A percentile compares a stretch with the other conserved stretches of the same genome.
phyloP scores from a whole-genome alignment of 768 basidiomycete genomes.

The Tubosaeta brunneosetosa region DNA sequence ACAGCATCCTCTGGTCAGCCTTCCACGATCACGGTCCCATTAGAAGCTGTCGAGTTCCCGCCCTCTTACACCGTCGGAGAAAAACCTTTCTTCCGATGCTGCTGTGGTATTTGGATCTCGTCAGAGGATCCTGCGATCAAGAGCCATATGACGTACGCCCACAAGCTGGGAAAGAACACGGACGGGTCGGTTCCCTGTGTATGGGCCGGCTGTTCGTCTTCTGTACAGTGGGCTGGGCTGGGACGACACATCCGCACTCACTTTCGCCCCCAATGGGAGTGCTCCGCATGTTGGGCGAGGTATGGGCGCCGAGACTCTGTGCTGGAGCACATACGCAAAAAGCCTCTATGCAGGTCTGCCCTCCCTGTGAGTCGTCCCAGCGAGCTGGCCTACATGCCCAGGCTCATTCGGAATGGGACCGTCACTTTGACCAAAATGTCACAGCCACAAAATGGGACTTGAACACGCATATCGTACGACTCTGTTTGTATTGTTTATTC shows the following conservation, averaged over 20 bases:
- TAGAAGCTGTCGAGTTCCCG: constrained; percentile 8
- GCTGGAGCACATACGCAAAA: constrained; percentile 1
- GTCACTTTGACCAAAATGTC: constrained; percentile 19
- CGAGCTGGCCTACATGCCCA: constrained; percentile 6
- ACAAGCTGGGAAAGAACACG: not conserved
- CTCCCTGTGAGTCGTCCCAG: constrained; percentile 13
- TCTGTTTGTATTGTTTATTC: not conserved
- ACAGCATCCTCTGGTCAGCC: not conserved
- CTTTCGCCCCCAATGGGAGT: constrained; percentile 13
- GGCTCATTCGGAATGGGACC: constrained; percentile 1
- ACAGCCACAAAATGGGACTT: not conserved
- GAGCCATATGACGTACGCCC: constrained; percentile 9
- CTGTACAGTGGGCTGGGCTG: constrained; percentile 4
- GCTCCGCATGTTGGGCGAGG: constrained; percentile 11
- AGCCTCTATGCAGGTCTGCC: not conserved
- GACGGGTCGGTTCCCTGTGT: not conserved
- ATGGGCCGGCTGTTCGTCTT: constrained; percentile 12
- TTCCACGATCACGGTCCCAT: constrained; percentile 4
- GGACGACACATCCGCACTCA: constrained; percentile 17
- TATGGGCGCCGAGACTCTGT: constrained; percentile 20
- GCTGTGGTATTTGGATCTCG: constrained; percentile 19
- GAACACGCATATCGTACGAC: constrained; percentile 1
- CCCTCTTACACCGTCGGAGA: not conserved
- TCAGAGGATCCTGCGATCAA: constrained; percentile 10
- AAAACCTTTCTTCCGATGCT: constrained; percentile 14